Evolutionary conservation across 75 land plant species (phyloP).

Genomic region (Selaginella moellendorffii): DNA sequence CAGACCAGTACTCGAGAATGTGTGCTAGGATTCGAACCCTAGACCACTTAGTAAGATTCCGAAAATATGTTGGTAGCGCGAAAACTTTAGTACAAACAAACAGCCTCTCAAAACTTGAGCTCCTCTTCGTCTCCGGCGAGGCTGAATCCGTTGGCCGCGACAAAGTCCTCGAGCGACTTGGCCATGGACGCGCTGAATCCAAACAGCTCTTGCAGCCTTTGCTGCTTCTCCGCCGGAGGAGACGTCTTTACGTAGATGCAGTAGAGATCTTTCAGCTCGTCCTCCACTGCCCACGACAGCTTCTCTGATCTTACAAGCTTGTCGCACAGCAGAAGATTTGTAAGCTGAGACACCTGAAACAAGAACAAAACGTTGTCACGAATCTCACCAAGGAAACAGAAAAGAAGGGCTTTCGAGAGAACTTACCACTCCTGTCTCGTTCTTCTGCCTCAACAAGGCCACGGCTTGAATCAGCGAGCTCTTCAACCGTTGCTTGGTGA

Average conservation of each 20-base stretch:
- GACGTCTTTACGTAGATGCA: constrained; percentile 43
- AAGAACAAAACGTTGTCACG: background rate
- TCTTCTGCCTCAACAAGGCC: constrained; percentile 68
- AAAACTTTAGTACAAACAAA: too few species aligned
- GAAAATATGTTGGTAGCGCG: too few species aligned
- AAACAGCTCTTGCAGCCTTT: constrained; percentile 63
- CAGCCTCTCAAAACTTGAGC: constrained; percentile 6
- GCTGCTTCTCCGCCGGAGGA: constrained; percentile 42
- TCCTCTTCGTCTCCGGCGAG: constrained; percentile 43
- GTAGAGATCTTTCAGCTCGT: constrained; percentile 67
- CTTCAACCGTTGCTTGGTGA: constrained; percentile 45
- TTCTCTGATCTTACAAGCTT: constrained; percentile 54
- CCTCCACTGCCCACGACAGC: constrained; percentile 64
- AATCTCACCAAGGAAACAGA: too few species aligned
- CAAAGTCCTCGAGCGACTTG: constrained; percentile 26
- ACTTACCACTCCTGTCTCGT: constrained; percentile 57
- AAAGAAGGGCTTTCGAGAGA: background rate
- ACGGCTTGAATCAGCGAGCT: constrained; percentile 74
- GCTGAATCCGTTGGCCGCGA: constrained; percentile 17
- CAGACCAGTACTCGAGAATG: too few species aligned
- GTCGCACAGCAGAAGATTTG: constrained; percentile 82
- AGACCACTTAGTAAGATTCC: too few species aligned
- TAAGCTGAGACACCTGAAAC: constrained; percentile 56
- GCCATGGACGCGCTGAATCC: constrained; percentile 54
- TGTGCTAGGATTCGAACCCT: too few species aligned